Evolutionary conservation across 768 basidiomycete genomes (phyloP).

Genomic region (Tricholoma sp.): DNA sequence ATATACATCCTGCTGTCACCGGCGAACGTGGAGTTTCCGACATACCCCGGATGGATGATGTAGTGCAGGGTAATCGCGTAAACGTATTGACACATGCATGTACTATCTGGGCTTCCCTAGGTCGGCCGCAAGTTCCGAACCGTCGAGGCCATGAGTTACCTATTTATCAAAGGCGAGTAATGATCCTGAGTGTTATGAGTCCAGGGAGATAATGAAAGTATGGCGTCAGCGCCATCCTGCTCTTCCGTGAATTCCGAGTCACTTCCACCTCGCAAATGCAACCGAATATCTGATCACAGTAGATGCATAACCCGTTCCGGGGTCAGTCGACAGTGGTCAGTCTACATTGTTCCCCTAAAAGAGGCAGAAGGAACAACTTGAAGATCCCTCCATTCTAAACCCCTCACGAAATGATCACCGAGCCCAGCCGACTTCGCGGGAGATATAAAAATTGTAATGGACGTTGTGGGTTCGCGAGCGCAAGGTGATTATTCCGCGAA

Average conservation of each 20-base stretch:
- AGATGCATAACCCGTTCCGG: neutral
- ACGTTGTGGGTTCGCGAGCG: neutral
- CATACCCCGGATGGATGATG: conserved; percentile 12
- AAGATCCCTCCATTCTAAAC: neutral
- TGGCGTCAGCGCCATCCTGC: neutral
- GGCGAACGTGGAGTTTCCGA: conserved; percentile 1
- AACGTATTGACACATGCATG: conserved; percentile 11
- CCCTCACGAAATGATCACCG: neutral
- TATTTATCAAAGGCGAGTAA: neutral
- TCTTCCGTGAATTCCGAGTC: neutral
- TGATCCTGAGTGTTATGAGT: no score
- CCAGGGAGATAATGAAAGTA: neutral
- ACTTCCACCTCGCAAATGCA: neutral
- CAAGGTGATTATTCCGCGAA: neutral
- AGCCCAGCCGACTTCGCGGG: neutral
- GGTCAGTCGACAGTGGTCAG: neutral
- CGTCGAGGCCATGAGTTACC: conserved; percentile 1
- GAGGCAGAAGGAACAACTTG: neutral
- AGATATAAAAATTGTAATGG: neutral
- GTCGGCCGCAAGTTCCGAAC: conserved; percentile 20
- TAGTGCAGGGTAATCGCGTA: conserved; percentile 21
- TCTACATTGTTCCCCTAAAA: conserved; percentile 8
- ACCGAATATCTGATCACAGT: conserved; percentile 7
- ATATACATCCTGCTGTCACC: conserved; percentile 2
- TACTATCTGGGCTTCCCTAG: conserved; percentile 2